Base-by-base conservation (phyloP, 2,329 filamentous ascomycete species). In the Diaporthe sp. region DNA sequence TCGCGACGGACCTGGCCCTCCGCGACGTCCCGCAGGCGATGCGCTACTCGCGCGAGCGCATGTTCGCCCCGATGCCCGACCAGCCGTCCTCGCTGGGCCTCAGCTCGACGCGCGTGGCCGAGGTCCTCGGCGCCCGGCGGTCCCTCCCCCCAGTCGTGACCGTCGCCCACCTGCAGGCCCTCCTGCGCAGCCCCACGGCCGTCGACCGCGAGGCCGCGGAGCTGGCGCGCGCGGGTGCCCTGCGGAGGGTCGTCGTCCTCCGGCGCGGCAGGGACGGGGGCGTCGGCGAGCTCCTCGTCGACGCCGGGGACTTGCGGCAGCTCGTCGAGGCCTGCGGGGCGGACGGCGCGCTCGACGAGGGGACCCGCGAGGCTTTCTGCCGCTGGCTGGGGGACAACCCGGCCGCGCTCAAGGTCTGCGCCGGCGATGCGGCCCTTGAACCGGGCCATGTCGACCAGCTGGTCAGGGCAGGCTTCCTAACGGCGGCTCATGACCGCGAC, bases 151-250 rank as follows among this genome's bases (percentile, higher is more conserved):
- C 90, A 0, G 85, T 95, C 30, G 90, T 93, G 7, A 92, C 91
- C 0, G 82, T 91, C 28, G 89, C 91, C 1, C 93, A 95, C 80
- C 81, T 95, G 9, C 89, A 92, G 76, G 89, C 92, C 1, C 82
- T 95, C 2, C 86, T 93, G 58, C 83, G 83, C 13, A 91, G 89
- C 3, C 90, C 92, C 1, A 94, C 92, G 0, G 86, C 85, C 1
- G 90, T 91, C 1, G 93, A 95, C 82, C 86, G 93, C 60, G 93
- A 94, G 80, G 86, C 93, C 28, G 91, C 89, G 4, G 88, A 91
- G 78, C 85, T 95, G 47, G 82, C 89, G 25, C 84, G 86, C 17
- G 85, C 84, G 15, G 92, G 93, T 0, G 83, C 87, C 6, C 75
- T 95, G 60, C 85, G 92, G 55, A 90, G 90, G 80, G 85, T 95